phyloP scores from a whole-genome alignment of 257 asterid species.

The Solanum gandarillasii region DNA sequence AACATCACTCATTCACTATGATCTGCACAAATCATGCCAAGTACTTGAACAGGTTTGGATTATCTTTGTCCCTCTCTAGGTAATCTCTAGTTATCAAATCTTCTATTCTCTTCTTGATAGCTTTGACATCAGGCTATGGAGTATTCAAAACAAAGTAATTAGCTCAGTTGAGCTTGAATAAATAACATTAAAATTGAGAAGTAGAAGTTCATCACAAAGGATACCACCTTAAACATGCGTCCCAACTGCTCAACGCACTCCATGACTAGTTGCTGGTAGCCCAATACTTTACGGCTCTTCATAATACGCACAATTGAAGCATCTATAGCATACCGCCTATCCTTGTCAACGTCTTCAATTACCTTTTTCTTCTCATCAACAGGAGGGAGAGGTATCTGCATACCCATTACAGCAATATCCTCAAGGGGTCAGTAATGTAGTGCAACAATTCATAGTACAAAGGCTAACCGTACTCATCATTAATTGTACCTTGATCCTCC shows the following conservation, averaged over 20 bases:
- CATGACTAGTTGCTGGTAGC: conserved; percentile 90
- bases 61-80: conserved; percentile 88
- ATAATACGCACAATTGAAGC: conserved; percentile 97
- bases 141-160: not conserved
- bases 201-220: not conserved
- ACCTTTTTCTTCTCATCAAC: conserved; percentile 98
- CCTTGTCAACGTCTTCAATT: conserved; percentile 96
- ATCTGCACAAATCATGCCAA: conserved; percentile 51
- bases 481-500: conserved; percentile 79
- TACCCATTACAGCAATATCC: not conserved
- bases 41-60: conserved; percentile 87
- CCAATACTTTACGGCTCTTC: conserved; percentile 94
- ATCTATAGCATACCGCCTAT: conserved; percentile 92
- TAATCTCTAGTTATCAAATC: conserved; percentile 92
- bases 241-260: conserved; percentile 97
- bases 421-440: not conserved
- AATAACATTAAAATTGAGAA: not conserved
- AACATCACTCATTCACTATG: not conserved
- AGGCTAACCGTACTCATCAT: not conserved
- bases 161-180: not conserved
- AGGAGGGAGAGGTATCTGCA: conserved; percentile 93
- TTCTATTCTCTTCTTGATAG: conserved; percentile 95
- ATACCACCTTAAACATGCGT: conserved; percentile 87
- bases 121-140: conserved; percentile 87
- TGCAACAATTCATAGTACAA: not conserved